phyloP scores from a whole-genome alignment of 2,329 filamentous ascomycete genomes.

The Cyclaneusma minus region DNA sequence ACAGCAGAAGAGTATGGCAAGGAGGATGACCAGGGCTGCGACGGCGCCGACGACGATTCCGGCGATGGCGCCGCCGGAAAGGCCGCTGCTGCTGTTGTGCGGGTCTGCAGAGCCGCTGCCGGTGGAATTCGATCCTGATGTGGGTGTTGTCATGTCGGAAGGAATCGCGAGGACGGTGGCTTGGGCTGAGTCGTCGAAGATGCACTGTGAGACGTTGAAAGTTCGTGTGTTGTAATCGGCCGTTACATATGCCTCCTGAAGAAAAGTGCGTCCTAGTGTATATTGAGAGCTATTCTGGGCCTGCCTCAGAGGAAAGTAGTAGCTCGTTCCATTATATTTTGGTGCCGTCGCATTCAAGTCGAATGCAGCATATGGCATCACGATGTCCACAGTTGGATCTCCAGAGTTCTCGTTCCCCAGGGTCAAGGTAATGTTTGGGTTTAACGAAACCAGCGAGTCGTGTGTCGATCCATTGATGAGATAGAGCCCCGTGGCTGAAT shows the following conservation, averaged over 20 bases:
- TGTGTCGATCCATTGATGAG: slow-evolving; percentile 15
- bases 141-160: slow-evolving; percentile 9
- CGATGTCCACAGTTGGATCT: slow-evolving; percentile 14
- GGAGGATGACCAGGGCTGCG: slow-evolving; percentile 4
- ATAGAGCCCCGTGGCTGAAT: slow-evolving; percentile 16
- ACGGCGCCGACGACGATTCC: slow-evolving; percentile 11
- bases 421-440: slow-evolving; percentile 17
- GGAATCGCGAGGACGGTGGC: slow-evolving; percentile 11
- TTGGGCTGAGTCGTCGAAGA: slow-evolving; percentile 7
- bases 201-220: slow-evolving; percentile 16
- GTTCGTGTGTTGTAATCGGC: slow-evolving; percentile 18
- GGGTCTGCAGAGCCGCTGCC: slow-evolving; percentile 10
- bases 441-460: slow-evolving; percentile 10
- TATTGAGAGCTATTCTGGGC: slow-evolving; percentile 16
- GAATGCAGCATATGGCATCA: slow-evolving; percentile 18
- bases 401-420: slow-evolving; percentile 10
- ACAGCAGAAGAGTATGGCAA: slow-evolving; percentile 7
- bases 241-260: slow-evolving; percentile 21
- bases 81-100: slow-evolving; percentile 4
- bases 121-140: slow-evolving; percentile 3
- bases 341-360: slow-evolving; percentile 16
- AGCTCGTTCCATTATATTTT: slow-evolving; percentile 7
- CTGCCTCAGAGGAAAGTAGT: slow-evolving; percentile 18
- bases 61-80: slow-evolving; percentile 11
- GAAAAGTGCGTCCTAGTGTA: slow-evolving; percentile 18